Conservation (phyloP, 371 early-diverging fungal genomes). For the Actinomortierella ambigua region DNA sequence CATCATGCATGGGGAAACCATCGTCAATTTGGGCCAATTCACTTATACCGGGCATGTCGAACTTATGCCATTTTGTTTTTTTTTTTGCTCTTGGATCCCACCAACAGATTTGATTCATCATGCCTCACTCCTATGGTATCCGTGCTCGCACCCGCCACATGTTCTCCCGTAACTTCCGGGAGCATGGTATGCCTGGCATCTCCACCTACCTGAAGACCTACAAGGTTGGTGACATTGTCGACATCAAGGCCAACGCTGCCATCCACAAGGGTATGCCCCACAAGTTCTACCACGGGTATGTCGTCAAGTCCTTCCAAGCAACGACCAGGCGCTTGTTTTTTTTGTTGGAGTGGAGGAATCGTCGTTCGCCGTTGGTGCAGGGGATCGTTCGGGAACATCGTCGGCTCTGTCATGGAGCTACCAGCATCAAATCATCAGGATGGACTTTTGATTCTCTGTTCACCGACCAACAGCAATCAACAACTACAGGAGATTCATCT, state of each 20-base stretch:
- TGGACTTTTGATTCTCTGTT: background rate
- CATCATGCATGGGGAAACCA: slow-evolving; percentile 5
- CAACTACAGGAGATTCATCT: no score
- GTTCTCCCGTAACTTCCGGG: slow-evolving; percentile 97
- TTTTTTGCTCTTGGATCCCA: background rate
- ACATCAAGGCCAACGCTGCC: slow-evolving; percentile 94
- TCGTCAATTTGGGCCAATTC: slow-evolving; percentile 9
- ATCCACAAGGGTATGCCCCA: slow-evolving; percentile 99
- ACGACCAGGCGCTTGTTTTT: background rate
- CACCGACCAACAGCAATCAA: no score
- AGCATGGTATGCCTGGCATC: slow-evolving; percentile 88
- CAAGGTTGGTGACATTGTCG: slow-evolving; percentile 99
- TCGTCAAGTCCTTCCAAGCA: slow-evolving; percentile 8
- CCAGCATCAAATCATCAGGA: background rate
- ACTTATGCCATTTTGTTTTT: slow-evolving; percentile 16
- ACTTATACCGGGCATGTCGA: slow-evolving; percentile 7
- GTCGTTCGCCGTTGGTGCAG: no score
- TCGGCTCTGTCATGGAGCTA: background rate
- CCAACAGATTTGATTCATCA: slow-evolving; percentile 25
- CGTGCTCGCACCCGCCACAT: slow-evolving; percentile 99
- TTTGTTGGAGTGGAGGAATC: background rate
- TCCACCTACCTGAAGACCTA: slow-evolving; percentile 97
- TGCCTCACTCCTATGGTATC: slow-evolving; percentile 97
- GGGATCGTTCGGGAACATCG: background rate
- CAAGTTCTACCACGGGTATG: slow-evolving; percentile 99